phyloP scores from a whole-genome alignment of 768 basidiomycete genomes.

The Rhodotorula diobovata region DNA sequence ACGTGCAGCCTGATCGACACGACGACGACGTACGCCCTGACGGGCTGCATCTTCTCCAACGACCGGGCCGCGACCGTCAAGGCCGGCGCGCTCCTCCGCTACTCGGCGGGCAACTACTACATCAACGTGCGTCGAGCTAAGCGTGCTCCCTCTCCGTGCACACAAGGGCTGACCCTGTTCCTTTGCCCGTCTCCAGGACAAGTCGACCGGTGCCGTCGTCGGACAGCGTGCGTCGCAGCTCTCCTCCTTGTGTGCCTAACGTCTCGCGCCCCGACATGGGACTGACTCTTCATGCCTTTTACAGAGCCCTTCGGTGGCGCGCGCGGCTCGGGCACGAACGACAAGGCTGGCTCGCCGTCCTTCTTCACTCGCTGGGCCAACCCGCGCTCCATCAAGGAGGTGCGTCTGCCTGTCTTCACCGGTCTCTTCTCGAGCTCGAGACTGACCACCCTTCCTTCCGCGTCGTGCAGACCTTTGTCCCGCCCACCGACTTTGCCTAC shows the following conservation, averaged over 20 bases:
- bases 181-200: conserved; percentile 45
- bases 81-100: conserved; percentile 76
- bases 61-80: conserved; percentile 74
- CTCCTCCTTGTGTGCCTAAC: too few relatives aligned
- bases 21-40: conserved; percentile 82
- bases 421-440: not conserved
- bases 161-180: not conserved
- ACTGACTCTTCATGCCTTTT: not conserved
- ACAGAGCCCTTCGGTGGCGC: conserved; percentile 86
- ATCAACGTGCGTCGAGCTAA: not conserved
- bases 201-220: conserved; percentile 95
- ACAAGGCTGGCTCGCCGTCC: conserved; percentile 84
- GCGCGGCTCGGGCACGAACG: conserved; percentile 63
- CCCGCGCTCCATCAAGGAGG: conserved; percentile 88
- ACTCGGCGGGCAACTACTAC: conserved; percentile 93
- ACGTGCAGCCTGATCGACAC: conserved; percentile 80
- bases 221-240: conserved; percentile 59
- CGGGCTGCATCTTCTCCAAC: conserved; percentile 84
- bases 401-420: too few relatives aligned
- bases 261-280: not conserved
- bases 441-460: too few relatives aligned
- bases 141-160: not conserved
- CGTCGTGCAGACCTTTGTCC: not conserved
- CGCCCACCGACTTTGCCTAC: not conserved
- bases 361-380: conserved; percentile 66